Evolutionary conservation across 169 alveolate genomes (phyloP).

Genomic region (Plasmodium gaboni): DNA sequence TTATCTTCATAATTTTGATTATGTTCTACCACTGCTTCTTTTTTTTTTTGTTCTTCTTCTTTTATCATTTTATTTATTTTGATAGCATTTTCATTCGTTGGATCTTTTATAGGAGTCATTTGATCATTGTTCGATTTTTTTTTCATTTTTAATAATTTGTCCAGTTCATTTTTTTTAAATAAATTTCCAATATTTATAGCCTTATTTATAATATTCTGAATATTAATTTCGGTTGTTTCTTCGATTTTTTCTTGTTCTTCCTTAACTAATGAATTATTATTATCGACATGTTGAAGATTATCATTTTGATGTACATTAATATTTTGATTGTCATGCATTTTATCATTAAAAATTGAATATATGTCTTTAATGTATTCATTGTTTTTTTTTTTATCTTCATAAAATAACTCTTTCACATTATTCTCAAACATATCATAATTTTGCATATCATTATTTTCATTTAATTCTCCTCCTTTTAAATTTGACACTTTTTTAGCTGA

Average conservation of each 20-base stretch:
- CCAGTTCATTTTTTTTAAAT: conserved; percentile 18
- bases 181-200: conserved; percentile 58
- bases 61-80: conserved; percentile 7
- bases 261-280: neutral
- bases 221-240: conserved; percentile 7
- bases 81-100: neutral
- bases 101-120: neutral
- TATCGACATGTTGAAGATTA: neutral
- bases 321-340: neutral
- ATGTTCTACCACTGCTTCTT: neutral
- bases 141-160: conserved; percentile 15
- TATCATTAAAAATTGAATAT: no score
- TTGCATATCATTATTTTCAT: neutral
- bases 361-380: neutral
- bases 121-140: conserved; percentile 1
- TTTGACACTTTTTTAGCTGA: neutral
- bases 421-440: neutral
- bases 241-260: neutral
- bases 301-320: neutral
- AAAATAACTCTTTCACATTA: neutral
- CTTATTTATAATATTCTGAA: conserved; percentile 30
- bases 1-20: neutral
- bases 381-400: neutral
- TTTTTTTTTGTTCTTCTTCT: neutral
- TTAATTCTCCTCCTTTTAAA: neutral